These are phyloP conservation scores for Quercus dentata DNA, from an alignment of 306 rosid species.

Conservation along the genomic window DNA sequence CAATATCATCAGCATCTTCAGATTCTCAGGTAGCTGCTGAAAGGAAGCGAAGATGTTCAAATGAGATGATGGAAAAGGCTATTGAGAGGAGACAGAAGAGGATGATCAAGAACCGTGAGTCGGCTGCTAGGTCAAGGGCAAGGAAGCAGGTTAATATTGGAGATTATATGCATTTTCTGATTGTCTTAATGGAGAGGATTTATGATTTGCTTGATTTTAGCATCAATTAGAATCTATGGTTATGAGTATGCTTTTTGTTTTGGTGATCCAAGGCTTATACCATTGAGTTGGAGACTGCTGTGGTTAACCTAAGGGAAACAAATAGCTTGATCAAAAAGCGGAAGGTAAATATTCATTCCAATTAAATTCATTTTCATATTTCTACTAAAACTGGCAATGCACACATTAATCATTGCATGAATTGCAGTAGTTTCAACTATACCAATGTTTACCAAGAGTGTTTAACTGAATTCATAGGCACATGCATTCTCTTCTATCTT, in stretches of 20 bases:
- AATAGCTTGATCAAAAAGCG: slow-evolving; percentile 33
- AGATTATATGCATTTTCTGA: not conserved
- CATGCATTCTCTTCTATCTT: no score
- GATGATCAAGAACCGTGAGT: slow-evolving; percentile 68
- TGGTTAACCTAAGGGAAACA: slow-evolving; percentile 23
- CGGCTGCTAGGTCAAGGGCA: slow-evolving; percentile 76
- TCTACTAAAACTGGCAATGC: no score
- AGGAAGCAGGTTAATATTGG: slow-evolving; percentile 53
- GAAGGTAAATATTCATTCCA: slow-evolving; percentile 39
- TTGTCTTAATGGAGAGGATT: not conserved
- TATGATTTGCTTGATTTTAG: not conserved
- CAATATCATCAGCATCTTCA: slow-evolving; percentile 28
- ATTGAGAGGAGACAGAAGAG: slow-evolving; percentile 56
- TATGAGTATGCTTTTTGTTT: slow-evolving; percentile 5
- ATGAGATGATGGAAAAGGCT: slow-evolving; percentile 37
- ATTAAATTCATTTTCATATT: not conserved
- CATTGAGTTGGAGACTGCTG: slow-evolving; percentile 36
- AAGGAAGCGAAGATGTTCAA: slow-evolving; percentile 26
- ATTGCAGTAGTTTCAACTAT: no score
- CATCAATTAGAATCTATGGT: not conserved
- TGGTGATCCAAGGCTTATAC: slow-evolving; percentile 46
- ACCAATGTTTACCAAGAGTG: no score
- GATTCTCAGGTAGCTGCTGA: slow-evolving; percentile 26
- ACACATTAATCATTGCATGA: no score
- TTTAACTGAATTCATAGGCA: no score